Percentiles rank a stretch among this genome's conserved stretches.
These are phyloP conservation scores for Aureobasidium sp. DNA, from an alignment of 2,329 filamentous ascomycete species.

Conservation along the genomic window DNA sequence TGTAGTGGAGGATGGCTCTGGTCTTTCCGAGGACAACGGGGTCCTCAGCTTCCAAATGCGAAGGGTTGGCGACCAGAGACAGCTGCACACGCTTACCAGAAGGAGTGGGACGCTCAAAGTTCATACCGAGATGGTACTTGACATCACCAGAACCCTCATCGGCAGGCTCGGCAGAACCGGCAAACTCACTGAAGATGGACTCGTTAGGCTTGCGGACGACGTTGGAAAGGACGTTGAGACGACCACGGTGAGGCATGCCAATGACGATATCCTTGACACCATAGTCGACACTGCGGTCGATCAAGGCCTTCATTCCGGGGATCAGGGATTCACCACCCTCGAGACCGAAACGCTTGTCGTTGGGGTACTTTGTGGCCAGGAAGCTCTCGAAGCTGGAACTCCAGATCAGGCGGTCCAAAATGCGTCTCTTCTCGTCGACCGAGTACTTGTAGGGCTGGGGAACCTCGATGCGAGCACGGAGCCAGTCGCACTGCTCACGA, in stretches of 20 bases:
- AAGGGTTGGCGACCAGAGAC: conserved; percentile 95
- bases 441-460: conserved; percentile 95
- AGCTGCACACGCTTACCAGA: conserved; percentile 99
- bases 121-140: conserved; percentile 99
- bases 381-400: conserved; percentile 96
- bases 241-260: conserved; percentile 97
- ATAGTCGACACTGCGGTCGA: conserved; percentile 96
- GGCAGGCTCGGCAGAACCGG: conserved; percentile 75
- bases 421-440: conserved; percentile 94
- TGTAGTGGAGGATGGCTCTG: conserved; percentile 96
- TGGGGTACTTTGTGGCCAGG: conserved; percentile 94
- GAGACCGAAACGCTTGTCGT: conserved; percentile 98
- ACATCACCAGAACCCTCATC: conserved; percentile 98
- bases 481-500: conserved; percentile 95
- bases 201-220: conserved; percentile 99
- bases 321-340: conserved; percentile 96
- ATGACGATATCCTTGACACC: conserved; percentile 99
- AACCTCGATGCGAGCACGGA: conserved; percentile 89
- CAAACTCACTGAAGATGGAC: conserved; percentile 98
- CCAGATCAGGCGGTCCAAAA: conserved; percentile 97
- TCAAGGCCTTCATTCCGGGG: conserved; percentile 97
- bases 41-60: conserved; percentile 95
- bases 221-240: conserved; percentile 95
- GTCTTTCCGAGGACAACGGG: conserved; percentile 97
- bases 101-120: conserved; percentile 96